Conservation (phyloP, 2,329 filamentous ascomycete genomes). For the Stenocarpella maydis region DNA sequence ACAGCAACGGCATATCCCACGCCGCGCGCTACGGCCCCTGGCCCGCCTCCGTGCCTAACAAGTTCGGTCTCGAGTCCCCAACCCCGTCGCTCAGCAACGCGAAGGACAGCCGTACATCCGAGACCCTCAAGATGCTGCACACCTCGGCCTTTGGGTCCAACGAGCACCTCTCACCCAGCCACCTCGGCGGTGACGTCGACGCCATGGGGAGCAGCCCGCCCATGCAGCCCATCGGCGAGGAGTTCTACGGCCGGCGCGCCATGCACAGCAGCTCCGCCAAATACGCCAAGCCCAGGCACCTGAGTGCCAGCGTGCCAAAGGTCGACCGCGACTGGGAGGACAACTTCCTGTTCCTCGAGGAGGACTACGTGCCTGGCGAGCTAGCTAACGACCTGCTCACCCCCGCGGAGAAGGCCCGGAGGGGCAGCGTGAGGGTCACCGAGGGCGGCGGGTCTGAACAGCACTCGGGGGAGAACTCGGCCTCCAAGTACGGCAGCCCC, state of each 20-base stretch:
- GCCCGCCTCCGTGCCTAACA: slow-evolving; percentile 89
- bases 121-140: slow-evolving; percentile 70
- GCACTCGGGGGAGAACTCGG: slow-evolving; percentile 53
- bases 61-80: slow-evolving; percentile 88
- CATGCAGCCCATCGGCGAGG: slow-evolving; percentile 61
- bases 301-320: slow-evolving; percentile 74
- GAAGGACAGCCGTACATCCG: slow-evolving; percentile 67
- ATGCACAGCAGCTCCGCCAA: slow-evolving; percentile 69
- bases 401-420: slow-evolving; percentile 71
- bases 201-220: slow-evolving; percentile 55
- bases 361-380: slow-evolving; percentile 84
- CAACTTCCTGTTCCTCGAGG: slow-evolving; percentile 79
- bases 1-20: slow-evolving; percentile 93
- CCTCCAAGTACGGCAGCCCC: slow-evolving; percentile 69
- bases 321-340: slow-evolving; percentile 70
- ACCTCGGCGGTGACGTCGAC: slow-evolving; percentile 47
- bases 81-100: slow-evolving; percentile 74
- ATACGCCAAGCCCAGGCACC: slow-evolving; percentile 71
- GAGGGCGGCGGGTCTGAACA: slow-evolving; percentile 46
- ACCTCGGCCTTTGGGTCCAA: slow-evolving; percentile 73
- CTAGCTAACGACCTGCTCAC: slow-evolving; percentile 70
- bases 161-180: slow-evolving; percentile 56
- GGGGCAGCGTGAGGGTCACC: slow-evolving; percentile 64
- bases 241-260: slow-evolving; percentile 74
- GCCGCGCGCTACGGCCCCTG: slow-evolving; percentile 90